Evolutionary conservation across 2,329 filamentous ascomycete genomes (phyloP), one percentile per base, ranked within the genome.

Genomic region (Trichophaea hybrida): DNA sequence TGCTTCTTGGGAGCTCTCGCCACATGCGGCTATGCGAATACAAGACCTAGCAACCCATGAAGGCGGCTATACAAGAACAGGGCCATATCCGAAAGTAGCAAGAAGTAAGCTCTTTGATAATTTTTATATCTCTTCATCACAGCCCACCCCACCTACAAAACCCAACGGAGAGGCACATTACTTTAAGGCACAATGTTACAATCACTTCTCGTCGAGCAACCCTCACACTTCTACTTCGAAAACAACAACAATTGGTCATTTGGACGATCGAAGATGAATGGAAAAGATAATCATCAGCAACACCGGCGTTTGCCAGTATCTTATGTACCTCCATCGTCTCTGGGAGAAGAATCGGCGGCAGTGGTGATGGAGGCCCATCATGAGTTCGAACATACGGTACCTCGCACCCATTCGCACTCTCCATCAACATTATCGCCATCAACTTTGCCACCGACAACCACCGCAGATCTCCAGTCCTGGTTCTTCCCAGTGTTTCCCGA

Each of bases 11-110:
- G 15, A 13, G 15, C 48, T 35, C 50, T 33, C 31, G 31, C 32
- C 50, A 35, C 50, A 37, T 53, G 50, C 50, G 50, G 50, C 50
- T 53, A 53, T 53, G 50, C 50, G 33, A 35, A n/a, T 53, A n/a
- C 13, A 17, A 49, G 13, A 12, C 13, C 48, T 13, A 15, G 50
- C 13, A 37, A 37, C 31, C 8, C 32, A n/a, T 34, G 8, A 35
- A 10, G 13, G 24, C 13, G 13, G 31, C 31, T 13, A 32, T 24
- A 7, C 48, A 15, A 24, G 13, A 12, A 10, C 24, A 24, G 50
- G 50, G 31, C n/a, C 32, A 6, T 5, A 33, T n/a, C 50, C 13
- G 50, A 13, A 8, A 13, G 24, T 32, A 12, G 3, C 48, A 53
- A n/a, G 8, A n/a, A 8, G n/a, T n/a, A 31, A 8, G 50, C 50